Evolutionary conservation across 495 filamentous ascomycete species (phyloP), one percentile per base, ranked within the genome.

Genomic region (Mytilinidion resinicola): DNA sequence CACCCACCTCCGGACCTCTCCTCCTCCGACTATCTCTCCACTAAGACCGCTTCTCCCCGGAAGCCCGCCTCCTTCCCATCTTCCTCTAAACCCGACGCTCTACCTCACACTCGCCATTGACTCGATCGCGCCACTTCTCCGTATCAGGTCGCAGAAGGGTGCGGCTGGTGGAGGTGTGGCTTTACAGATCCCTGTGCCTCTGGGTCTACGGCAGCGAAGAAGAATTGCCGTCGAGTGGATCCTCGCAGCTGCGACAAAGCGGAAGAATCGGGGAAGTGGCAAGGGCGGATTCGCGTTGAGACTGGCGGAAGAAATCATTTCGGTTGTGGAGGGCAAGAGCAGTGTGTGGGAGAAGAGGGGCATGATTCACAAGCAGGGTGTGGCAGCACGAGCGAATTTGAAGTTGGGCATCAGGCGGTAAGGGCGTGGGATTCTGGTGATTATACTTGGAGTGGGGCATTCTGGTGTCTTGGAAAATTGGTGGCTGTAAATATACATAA

Each of bases 51-150:
- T 97, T 15, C 72, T 96, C 53, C 83, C 87, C 0, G 84, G 83
- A 59, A 73, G 82, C 12, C 90, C 90, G 1, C 84, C 90, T 0
- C 77, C 87, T 20, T 70, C 78, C 9, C 85, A 91, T 51, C 68
- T 75, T 12, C 73, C 72, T 6, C 70, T 73, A 43, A 69, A 75
- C 50, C 72, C 73, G 5, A 55, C 70, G 17, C 63, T 72, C 46
- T 75, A 75, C 67, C 70, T 74, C 42, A 88, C 84, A 0, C 74
- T 92, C 38, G 90, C 92, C n/a, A 85, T 98, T 68, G 93, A 98
- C 78, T 95, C 90, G 10, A 86, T 97, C n/a, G 89, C 90, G 11
- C 93, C 93, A 19, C 77, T 98, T 20, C 73, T 97, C 65, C 86
- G 85, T 33, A 82, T 97, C 66, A 80, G 83, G 20, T 77, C 77